Evolutionary conservation across 768 basidiomycete genomes (phyloP), one percentile per base, ranked within the genome.

Genomic region (Pisolithus albus): DNA sequence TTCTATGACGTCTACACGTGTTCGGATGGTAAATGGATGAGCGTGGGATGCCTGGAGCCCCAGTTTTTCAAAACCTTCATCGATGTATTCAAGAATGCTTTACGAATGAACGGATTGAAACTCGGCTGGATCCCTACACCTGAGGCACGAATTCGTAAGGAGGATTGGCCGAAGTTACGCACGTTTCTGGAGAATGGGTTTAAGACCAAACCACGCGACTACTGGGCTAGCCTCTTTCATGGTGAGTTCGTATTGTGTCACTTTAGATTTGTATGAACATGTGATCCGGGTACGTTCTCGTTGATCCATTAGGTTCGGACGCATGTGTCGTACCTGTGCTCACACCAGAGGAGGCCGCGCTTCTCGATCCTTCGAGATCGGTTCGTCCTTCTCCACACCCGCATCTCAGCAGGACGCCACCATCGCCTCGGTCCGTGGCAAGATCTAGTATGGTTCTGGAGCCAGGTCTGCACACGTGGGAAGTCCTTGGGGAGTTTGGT

Each of bases 1-100:
- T 90, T 82, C 70, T 92, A 92, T 60, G 75, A 74, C 52, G 69
- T 87, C 9, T 91, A 92, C 59, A 73, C 75, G 0, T 90, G 88
- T 62, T 73, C 80, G 51, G 87, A 86, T 61, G 83, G 83, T 1
- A 69, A 75, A 37, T 88, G 80, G 77, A 86, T 92, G 77, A 80
- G 83, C 2, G 78, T 92, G 24, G 88, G 80, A 26, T 88, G 86
- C 59, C 63, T 88, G 11, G 88, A 90, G 61, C 82, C 85, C 5
- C 77, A 78, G 38, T 89, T 89, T 67, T 89, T 83, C 64, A 66
- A 70, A 21, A 70, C 67, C 1, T 89, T 90, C 59, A 70, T 88
- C 41, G 70, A 75, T 9, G 59, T 57, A 1, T 86, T 89, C 64
- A 59, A 76, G 30, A 62, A 65, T 18, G 75, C 78, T 21, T 63